Conservation (phyloP, 768 basidiomycete species). For the Cystofilobasidium capitatum region DNA sequence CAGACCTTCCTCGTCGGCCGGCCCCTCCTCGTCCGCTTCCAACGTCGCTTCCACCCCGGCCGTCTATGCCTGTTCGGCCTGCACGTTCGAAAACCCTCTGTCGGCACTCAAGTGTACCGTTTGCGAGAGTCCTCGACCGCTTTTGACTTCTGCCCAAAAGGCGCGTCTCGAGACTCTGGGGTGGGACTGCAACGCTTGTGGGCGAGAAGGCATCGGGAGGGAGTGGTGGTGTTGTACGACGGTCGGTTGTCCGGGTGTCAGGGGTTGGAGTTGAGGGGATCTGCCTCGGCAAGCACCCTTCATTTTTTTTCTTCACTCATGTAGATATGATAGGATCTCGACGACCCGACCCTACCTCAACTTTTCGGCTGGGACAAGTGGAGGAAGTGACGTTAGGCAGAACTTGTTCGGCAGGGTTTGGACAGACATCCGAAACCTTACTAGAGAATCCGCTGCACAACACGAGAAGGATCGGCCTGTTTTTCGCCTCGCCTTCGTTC, state of each 20-base stretch:
- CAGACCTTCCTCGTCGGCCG: not conserved
- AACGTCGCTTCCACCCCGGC: not conserved
- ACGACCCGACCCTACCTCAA: too few species aligned
- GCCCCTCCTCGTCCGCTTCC: not conserved
- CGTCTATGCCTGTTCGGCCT: slow-evolving; percentile 22
- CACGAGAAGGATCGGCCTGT: too few species aligned
- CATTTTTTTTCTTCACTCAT: too few species aligned
- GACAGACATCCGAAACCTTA: too few species aligned
- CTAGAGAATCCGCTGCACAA: too few species aligned
- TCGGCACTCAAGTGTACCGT: not conserved
- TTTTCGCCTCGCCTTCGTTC: too few species aligned
- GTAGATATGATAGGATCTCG: too few species aligned
- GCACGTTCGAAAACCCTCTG: slow-evolving; percentile 15
- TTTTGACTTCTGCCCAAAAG: not conserved
- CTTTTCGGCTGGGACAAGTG: too few species aligned
- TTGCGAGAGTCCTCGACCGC: slow-evolving; percentile 13
- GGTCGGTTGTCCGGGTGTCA: not conserved
- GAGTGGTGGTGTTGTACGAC: slow-evolving; percentile 1
- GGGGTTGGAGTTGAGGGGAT: not conserved
- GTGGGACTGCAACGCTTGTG: not conserved
- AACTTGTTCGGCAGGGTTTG: too few species aligned
- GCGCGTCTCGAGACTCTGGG: not conserved
- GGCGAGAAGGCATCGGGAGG: not conserved
- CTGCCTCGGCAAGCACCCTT: not conserved
- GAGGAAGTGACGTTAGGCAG: too few species aligned